Evolutionary conservation across 768 basidiomycete species (phyloP).

Genomic region (Mycena leptocephala): DNA sequence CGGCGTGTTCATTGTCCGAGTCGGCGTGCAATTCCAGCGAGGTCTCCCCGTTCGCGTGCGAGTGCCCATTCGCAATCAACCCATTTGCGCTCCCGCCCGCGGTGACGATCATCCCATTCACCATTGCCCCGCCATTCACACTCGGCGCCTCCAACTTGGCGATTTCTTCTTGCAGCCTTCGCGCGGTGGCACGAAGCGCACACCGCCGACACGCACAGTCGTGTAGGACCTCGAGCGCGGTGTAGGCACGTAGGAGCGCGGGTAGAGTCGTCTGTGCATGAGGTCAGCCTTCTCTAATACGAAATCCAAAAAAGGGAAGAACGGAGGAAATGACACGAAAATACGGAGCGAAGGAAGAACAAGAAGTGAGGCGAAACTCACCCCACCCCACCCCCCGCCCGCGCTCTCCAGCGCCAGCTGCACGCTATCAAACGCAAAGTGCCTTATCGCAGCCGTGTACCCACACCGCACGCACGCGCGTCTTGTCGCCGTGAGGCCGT

Average conservation of each 20-base stretch:
- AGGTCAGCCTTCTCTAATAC: no score
- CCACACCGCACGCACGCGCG: constrained; percentile 92
- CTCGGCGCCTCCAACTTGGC: constrained; percentile 63
- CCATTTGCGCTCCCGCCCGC: background rate
- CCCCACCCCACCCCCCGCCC: constrained; percentile 30
- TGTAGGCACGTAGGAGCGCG: constrained; percentile 82
- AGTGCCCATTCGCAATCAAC: background rate
- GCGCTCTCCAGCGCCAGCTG: constrained; percentile 66
- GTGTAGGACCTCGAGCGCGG: constrained; percentile 88
- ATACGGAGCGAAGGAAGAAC: no score
- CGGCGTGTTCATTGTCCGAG: background rate
- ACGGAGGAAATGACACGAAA: no score
- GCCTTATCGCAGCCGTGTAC: constrained; percentile 97
- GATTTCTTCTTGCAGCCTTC: constrained; percentile 74
- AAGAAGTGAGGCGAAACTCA: constrained; percentile 2
- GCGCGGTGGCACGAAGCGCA: constrained; percentile 85
- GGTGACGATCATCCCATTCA: constrained; percentile 11
- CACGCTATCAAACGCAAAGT: constrained; percentile 90
- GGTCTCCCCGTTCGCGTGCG: background rate
- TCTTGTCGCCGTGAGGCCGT: constrained; percentile 92
- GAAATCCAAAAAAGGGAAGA: no score
- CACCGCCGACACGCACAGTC: constrained; percentile 96
- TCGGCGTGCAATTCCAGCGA: background rate
- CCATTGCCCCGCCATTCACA: background rate
- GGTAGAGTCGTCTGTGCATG: constrained; percentile 27